A percentile compares a stretch with the other conserved stretches of the same genome.
Evolutionary conservation across 768 basidiomycete species (phyloP).

Genomic region (Suillus bovinus): DNA sequence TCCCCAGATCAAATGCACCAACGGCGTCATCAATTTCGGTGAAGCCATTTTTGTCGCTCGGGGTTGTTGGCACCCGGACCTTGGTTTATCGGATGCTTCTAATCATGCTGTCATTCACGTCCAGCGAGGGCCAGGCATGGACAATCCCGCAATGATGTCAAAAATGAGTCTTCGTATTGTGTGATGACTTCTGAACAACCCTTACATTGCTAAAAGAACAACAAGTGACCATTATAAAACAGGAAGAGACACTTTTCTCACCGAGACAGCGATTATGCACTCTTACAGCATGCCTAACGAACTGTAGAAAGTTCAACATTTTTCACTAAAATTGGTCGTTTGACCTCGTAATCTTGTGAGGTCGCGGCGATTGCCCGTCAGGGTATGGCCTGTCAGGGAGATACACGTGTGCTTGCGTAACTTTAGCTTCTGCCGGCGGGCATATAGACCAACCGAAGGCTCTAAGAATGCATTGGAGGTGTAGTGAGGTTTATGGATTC

Average conservation of each 20-base stretch:
- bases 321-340: not conserved
- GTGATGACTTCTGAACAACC: not conserved
- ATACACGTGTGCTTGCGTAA: not conserved
- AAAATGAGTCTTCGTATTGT: not conserved
- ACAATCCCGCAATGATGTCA: not conserved
- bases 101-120: slow-evolving; percentile 1
- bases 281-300: not conserved
- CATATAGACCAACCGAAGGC: not conserved
- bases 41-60: not conserved
- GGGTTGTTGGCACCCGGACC: not conserved
- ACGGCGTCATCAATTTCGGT: not conserved
- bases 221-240: too few species aligned
- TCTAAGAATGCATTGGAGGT: not conserved
- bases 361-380: not conserved
- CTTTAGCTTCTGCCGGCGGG: not conserved
- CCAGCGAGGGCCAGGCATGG: not conserved
- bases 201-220: not conserved
- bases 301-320: not conserved
- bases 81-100: not conserved
- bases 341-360: not conserved
- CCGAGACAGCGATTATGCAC: not conserved
- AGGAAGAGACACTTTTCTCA: not conserved
- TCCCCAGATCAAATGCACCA: not conserved
- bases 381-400: not conserved
- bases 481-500: not conserved